phyloP scores from a whole-genome alignment of 768 basidiomycete species.

The Naematelia encephala region DNA sequence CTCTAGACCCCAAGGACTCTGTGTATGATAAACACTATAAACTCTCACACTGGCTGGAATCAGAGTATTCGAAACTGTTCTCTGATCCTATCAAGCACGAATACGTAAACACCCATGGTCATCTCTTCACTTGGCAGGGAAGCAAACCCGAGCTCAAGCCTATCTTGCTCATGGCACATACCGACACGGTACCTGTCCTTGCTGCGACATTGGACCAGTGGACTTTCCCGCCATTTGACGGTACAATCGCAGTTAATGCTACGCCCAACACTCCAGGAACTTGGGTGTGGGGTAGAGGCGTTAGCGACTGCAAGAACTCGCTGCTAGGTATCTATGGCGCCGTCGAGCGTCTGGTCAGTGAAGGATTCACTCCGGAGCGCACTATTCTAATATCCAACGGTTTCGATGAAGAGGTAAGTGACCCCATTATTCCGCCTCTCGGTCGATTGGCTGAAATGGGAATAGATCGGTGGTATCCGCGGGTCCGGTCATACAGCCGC shows the following conservation, averaged over 20 bases:
- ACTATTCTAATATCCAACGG: constrained; percentile 52
- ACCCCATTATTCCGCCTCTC: neutral
- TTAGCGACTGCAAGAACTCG: constrained; percentile 68
- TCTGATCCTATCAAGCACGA: constrained; percentile 56
- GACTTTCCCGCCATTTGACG: constrained; percentile 64
- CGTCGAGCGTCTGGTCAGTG: constrained; percentile 64
- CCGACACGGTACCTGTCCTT: constrained; percentile 65
- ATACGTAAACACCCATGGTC: constrained; percentile 71
- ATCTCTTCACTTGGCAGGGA: constrained; percentile 73
- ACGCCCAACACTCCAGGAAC: constrained; percentile 50
- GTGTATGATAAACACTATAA: constrained; percentile 37
- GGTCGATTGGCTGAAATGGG: neutral
- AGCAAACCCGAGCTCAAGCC: constrained; percentile 63
- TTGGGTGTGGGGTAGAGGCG: constrained; percentile 74
- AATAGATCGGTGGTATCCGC: constrained; percentile 14
- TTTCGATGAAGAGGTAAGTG: constrained; percentile 68
- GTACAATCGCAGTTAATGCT: constrained; percentile 44
- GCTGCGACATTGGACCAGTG: constrained; percentile 59
- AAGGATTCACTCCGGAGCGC: constrained; percentile 68
- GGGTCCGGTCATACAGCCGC: constrained; percentile 11
- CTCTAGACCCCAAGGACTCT: constrained; percentile 25
- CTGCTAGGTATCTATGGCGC: constrained; percentile 49
- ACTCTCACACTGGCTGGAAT: constrained; percentile 39
- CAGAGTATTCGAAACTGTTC: constrained; percentile 41
- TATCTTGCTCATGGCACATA: constrained; percentile 55